Percentiles rank a stretch among this genome's conserved stretches.
These are phyloP conservation scores for Erigeron philadelphicus DNA, from an alignment of 140 eudicot genomes.

Conservation along the genomic window DNA sequence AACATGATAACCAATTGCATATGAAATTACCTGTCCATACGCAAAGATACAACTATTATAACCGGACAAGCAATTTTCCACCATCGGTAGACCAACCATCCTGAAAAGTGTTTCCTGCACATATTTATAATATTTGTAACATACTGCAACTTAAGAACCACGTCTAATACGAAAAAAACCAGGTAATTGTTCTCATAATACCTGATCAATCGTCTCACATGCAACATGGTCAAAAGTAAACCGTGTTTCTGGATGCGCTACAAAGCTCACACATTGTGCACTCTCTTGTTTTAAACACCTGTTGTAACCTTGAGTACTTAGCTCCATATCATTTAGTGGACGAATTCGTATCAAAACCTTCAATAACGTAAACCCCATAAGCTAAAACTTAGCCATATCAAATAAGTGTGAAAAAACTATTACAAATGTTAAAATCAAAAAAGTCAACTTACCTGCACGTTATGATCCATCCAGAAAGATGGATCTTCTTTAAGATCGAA, in stretches of 20 bases:
- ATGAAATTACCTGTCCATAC: constrained; percentile 81
- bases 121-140: neutral
- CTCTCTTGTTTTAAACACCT: constrained; percentile 91
- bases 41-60: constrained; percentile 97
- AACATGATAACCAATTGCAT: neutral
- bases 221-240: constrained; percentile 97
- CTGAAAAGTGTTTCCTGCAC: constrained; percentile 88
- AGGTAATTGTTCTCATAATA: neutral
- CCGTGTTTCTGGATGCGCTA: constrained; percentile 79
- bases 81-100: constrained; percentile 97
- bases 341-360: constrained; percentile 81
- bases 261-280: constrained; percentile 70
- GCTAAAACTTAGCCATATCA: constrained; percentile 7
- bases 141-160: neutral
- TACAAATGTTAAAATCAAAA: constrained; percentile 4
- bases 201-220: constrained; percentile 90
- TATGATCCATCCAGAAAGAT: constrained; percentile 96
- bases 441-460: constrained; percentile 60
- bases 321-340: constrained; percentile 76
- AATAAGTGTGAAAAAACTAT: neutral
- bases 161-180: neutral
- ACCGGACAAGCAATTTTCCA: constrained; percentile 94
- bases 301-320: constrained; percentile 51
- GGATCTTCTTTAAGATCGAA: constrained; percentile 92
- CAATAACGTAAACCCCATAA: constrained; percentile 14